These are phyloP conservation scores for Podospora comata DNA, from an alignment of 495 filamentous ascomycete species.

Conservation along the genomic window DNA sequence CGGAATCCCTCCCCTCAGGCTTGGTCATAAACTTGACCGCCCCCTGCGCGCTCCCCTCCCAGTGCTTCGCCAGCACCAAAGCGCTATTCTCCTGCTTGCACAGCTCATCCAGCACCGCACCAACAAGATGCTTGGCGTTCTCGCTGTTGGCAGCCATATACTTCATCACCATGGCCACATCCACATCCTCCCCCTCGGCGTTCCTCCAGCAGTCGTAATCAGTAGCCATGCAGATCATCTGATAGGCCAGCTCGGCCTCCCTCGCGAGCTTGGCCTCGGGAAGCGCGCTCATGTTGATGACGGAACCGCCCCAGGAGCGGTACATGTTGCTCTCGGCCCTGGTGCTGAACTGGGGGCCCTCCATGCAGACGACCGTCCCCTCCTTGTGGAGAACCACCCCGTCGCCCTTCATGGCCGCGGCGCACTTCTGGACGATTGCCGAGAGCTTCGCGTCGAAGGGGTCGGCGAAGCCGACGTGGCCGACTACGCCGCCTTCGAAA, in stretches of 20 bases:
- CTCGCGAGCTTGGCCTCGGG: constrained; percentile 94
- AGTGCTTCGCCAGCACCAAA: constrained; percentile 76
- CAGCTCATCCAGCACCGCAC: constrained; percentile 82
- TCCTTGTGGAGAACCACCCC: constrained; percentile 72
- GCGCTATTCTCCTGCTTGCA: constrained; percentile 69
- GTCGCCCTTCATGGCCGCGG: constrained; percentile 72
- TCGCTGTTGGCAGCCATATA: constrained; percentile 89
- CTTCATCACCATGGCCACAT: constrained; percentile 94
- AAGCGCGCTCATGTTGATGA: constrained; percentile 98
- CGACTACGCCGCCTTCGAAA: constrained; percentile 90
- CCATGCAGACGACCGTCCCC: constrained; percentile 88
- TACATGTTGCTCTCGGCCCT: constrained; percentile 94
- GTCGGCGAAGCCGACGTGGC: constrained; percentile 92
- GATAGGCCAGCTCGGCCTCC: constrained; percentile 94
- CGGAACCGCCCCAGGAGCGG: constrained; percentile 81
- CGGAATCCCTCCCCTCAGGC: constrained; percentile 56
- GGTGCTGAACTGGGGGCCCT: constrained; percentile 97
- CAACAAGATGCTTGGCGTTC: constrained; percentile 82
- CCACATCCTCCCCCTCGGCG: constrained; percentile 63
- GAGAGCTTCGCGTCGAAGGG: constrained; percentile 82
- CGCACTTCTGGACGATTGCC: constrained; percentile 66
- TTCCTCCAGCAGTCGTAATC: constrained; percentile 97
- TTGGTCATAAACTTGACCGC: constrained; percentile 74
- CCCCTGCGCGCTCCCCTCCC: constrained; percentile 58
- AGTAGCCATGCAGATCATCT: constrained; percentile 98